A percentile compares a stretch with the other conserved stretches of the same genome.
Conservation (phyloP, 2,329 filamentous ascomycete genomes). For the Chrysosphaeria jannelii region DNA sequence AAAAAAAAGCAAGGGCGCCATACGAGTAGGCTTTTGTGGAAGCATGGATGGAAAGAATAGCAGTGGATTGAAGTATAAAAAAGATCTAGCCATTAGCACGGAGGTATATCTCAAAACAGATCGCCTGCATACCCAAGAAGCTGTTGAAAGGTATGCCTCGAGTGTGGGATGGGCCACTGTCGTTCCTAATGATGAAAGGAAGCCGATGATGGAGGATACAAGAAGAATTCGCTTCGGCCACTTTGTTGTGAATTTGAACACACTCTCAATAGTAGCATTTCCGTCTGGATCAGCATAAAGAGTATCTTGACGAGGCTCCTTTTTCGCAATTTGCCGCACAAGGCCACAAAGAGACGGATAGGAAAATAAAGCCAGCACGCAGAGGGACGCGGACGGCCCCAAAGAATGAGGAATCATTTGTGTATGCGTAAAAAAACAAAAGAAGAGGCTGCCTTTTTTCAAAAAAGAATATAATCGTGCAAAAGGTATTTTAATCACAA, state of each 20-base stretch:
- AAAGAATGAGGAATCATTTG: conserved; percentile 7
- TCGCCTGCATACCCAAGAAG: conserved; percentile 15
- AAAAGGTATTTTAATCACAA: no score
- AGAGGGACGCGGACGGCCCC: conserved; percentile 7
- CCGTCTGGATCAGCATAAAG: conserved; percentile 40
- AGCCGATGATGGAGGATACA: conserved; percentile 20
- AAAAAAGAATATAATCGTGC: no score
- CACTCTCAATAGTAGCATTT: conserved; percentile 29
- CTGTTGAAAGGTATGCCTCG: no score
- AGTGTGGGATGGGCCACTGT: no score
- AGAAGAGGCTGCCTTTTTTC: no score
- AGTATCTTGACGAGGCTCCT: conserved; percentile 9
- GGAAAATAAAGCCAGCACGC: conserved; percentile 7
- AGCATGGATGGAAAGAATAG: conserved; percentile 16
- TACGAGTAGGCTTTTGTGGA: conserved; percentile 21
- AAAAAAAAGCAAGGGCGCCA: conserved; percentile 20
- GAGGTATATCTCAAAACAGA: conserved; percentile 11
- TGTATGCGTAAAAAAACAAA: conserved; percentile 6
- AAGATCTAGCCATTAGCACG: conserved; percentile 25
- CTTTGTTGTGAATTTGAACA: conserved; percentile 29
- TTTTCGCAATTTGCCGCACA: conserved; percentile 6
- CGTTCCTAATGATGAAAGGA: conserved; percentile 22
- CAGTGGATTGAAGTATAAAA: conserved; percentile 19
- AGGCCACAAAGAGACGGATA: conserved; percentile 7
- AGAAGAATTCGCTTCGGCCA: conserved; percentile 23